Percentiles rank a stretch among this genome's conserved stretches.
Conservation (phyloP, 139 green algal genomes). For the Coelastrella sp. region DNA sequence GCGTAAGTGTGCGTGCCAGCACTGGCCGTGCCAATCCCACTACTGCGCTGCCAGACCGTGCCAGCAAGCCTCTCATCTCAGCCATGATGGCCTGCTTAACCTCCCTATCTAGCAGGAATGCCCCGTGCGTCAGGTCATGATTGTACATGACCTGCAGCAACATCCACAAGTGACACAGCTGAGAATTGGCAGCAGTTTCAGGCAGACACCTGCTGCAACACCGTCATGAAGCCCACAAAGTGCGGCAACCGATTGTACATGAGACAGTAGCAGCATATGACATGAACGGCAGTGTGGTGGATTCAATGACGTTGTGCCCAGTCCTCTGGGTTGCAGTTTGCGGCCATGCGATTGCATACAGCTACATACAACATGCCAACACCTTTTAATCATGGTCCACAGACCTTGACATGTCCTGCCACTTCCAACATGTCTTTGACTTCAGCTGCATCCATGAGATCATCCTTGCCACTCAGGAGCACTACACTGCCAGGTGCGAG, state of each 20-base stretch:
- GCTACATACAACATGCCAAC: no score
- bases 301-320: no score
- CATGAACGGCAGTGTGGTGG: no score
- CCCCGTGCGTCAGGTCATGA: slow-evolving; percentile 40
- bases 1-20: slow-evolving; percentile 32
- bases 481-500: slow-evolving; percentile 42
- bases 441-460: slow-evolving; percentile 47
- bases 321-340: no score
- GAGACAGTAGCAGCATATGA: no score
- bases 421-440: slow-evolving; percentile 50
- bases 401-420: slow-evolving; percentile 46
- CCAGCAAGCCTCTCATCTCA: slow-evolving; percentile 46
- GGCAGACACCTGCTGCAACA: not conserved
- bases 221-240: not conserved
- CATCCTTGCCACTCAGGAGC: slow-evolving; percentile 42
- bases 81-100: slow-evolving; percentile 41
- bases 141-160: slow-evolving; percentile 45
- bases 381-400: not conserved
- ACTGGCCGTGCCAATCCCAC: slow-evolving; percentile 33
- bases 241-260: no score
- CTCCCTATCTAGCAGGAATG: slow-evolving; percentile 44
- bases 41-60: slow-evolving; percentile 35
- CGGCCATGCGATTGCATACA: no score
- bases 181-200: not conserved
- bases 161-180: not conserved